Conservation (phyloP, 2,329 filamentous ascomycete species). For the Xylariaceae sp. region DNA sequence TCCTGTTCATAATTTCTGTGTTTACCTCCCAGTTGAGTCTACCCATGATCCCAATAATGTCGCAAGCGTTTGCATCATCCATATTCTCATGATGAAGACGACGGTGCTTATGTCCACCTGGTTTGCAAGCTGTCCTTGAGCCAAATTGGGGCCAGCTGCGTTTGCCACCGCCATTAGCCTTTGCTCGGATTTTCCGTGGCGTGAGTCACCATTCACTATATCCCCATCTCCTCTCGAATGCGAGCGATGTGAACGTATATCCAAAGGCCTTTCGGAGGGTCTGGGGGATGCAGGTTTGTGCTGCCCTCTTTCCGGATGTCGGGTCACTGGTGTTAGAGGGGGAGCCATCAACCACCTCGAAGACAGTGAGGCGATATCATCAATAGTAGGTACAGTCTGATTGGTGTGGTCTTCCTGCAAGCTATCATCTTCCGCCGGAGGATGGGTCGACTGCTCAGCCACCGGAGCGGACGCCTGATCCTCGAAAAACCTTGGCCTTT, state of each 20-base stretch:
- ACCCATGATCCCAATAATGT: slow-evolving; percentile 9
- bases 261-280: too few relatives aligned
- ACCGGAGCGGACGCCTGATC: slow-evolving; percentile 1
- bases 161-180: not conserved
- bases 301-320: not conserved
- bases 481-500: slow-evolving; percentile 10
- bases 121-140: slow-evolving; percentile 1
- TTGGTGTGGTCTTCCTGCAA: slow-evolving; percentile 8
- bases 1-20: too few relatives aligned
- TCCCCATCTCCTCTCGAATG: not conserved
- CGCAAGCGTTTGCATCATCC: slow-evolving; percentile 16
- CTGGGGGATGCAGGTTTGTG: too few relatives aligned
- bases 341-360: slow-evolving; percentile 13
- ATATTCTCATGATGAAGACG: slow-evolving; percentile 15
- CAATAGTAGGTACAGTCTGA: slow-evolving; percentile 11
- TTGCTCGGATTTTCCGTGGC: not conserved
- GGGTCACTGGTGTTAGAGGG: slow-evolving; percentile 2
- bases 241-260: not conserved
- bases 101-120: slow-evolving; percentile 14
- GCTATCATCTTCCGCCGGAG: not conserved
- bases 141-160: not conserved
- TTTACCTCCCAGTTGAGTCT: not conserved
- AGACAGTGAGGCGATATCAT: slow-evolving; percentile 12
- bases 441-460: not conserved
- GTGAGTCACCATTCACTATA: too few relatives aligned